phyloP scores from a whole-genome alignment of 148 eudicot species.

The Nyssa sinensis region DNA sequence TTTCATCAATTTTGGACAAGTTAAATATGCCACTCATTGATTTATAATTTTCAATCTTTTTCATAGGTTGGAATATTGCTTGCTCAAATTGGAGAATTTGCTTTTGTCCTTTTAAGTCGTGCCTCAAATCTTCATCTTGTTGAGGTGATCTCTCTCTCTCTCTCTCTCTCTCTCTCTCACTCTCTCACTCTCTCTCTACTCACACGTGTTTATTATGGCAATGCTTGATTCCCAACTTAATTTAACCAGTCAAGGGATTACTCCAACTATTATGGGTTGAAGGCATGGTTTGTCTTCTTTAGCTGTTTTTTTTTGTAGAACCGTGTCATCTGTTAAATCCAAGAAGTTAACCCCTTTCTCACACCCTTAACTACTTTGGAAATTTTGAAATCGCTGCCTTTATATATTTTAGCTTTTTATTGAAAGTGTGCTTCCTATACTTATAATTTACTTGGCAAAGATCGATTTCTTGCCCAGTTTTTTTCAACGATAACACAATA shows the following conservation, averaged over 20 bases:
- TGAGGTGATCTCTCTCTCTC: slow-evolving; percentile 52
- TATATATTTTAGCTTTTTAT: neutral
- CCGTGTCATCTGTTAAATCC: neutral
- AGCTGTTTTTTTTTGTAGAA: neutral
- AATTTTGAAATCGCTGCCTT: neutral
- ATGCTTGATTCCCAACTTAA: neutral
- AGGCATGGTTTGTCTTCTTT: neutral
- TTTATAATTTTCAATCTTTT: slow-evolving; percentile 1
- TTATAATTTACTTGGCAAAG: too few relatives aligned
- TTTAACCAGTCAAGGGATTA: neutral
- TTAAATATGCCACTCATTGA: slow-evolving; percentile 20
- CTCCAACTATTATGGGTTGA: neutral
- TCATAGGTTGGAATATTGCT: slow-evolving; percentile 85
- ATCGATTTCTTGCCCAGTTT: too few relatives aligned
- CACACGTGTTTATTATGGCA: too few relatives aligned
- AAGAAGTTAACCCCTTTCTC: neutral
- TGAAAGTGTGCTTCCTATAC: neutral
- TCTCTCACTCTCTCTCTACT: too few relatives aligned
- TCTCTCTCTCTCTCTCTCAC: neutral
- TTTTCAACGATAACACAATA: neutral
- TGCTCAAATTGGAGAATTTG: slow-evolving; percentile 99
- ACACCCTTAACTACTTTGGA: neutral
- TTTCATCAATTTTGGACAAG: slow-evolving; percentile 9
- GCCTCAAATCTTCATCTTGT: slow-evolving; percentile 90
- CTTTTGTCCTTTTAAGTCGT: slow-evolving; percentile 92